These are phyloP conservation scores for Beauveria brongniartii DNA, from an alignment of 2,329 filamentous ascomycete species.

Conservation along the genomic window DNA sequence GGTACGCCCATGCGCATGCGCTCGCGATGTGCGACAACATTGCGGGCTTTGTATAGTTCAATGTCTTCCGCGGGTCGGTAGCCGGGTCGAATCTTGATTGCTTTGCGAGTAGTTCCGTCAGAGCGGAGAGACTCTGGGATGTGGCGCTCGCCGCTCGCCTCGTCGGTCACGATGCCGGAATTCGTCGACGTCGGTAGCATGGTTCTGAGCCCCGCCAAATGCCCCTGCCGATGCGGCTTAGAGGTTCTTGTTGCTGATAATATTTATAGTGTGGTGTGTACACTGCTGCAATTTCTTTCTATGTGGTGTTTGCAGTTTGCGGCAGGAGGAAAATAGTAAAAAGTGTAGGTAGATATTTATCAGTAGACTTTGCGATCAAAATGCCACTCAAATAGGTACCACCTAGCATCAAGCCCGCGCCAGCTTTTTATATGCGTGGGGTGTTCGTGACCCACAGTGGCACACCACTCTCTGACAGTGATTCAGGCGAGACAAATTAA, in stretches of 20 bases:
- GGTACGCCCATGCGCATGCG: slow-evolving; percentile 58
- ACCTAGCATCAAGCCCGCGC: not conserved
- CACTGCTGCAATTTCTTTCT: not conserved
- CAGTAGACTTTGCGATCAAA: not conserved
- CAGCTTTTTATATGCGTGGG: not conserved
- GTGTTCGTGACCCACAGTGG: slow-evolving; percentile 9
- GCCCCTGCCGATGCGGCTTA: not conserved
- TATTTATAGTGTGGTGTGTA: not conserved
- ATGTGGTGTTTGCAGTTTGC: not conserved
- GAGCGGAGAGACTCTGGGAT: slow-evolving; percentile 82
- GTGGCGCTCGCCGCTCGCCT: slow-evolving; percentile 68
- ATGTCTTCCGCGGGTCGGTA: slow-evolving; percentile 94
- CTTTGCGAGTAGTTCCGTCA: slow-evolving; percentile 85
- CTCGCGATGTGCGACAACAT: slow-evolving; percentile 75
- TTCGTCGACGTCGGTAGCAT: slow-evolving; percentile 47
- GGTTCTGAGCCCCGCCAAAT: slow-evolving; percentile 12
- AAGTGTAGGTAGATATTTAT: not conserved
- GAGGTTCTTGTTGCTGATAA: not conserved
- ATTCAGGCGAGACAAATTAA: too few species aligned
- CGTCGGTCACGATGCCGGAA: slow-evolving; percentile 71
- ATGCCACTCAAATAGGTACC: not conserved
- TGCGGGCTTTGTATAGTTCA: slow-evolving; percentile 90
- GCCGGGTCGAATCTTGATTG: slow-evolving; percentile 88
- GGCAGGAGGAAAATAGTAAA: not conserved
- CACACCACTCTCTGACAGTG: not conserved